Percentiles rank a stretch among this genome's conserved stretches.
Evolutionary conservation across 176 grass and related monocot species (phyloP).

Genomic region (Carex scoparia): DNA sequence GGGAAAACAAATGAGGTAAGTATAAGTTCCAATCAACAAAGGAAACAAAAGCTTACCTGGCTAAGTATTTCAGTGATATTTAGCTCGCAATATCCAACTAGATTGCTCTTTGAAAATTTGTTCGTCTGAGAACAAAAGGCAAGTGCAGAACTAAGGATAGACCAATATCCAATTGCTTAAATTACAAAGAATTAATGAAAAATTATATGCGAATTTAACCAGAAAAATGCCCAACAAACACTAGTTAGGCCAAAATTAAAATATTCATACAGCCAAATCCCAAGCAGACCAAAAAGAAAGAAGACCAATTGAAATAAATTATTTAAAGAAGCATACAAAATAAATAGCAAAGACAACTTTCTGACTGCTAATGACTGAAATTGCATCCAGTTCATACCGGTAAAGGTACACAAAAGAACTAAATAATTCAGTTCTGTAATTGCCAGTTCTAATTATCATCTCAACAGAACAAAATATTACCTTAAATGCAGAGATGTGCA

Average conservation of each 20-base stretch:
- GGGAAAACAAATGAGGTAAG: slow-evolving; percentile 12
- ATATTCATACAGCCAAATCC: neutral
- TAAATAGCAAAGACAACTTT: neutral
- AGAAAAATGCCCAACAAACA: slow-evolving; percentile 5
- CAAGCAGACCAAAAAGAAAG: neutral
- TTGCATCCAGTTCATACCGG: slow-evolving; percentile 13
- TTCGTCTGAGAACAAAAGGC: slow-evolving; percentile 60
- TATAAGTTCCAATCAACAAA: neutral
- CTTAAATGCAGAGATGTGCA: neutral
- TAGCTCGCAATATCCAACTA: slow-evolving; percentile 96
- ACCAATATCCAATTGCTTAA: neutral
- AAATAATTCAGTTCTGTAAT: slow-evolving; percentile 2
- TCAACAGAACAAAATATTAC: neutral
- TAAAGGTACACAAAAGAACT: neutral
- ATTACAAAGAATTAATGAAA: neutral
- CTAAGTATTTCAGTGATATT: slow-evolving; percentile 77
- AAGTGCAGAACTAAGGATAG: neutral
- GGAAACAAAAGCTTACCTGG: slow-evolving; percentile 47
- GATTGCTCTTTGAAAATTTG: slow-evolving; percentile 78
- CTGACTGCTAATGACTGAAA: neutral
- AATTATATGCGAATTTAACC: neutral
- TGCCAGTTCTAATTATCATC: neutral
- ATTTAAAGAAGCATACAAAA: neutral
- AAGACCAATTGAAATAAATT: neutral
- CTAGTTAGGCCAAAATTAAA: neutral